Base-by-base conservation (phyloP, 495 filamentous ascomycete species). In the Podospora comata region DNA sequence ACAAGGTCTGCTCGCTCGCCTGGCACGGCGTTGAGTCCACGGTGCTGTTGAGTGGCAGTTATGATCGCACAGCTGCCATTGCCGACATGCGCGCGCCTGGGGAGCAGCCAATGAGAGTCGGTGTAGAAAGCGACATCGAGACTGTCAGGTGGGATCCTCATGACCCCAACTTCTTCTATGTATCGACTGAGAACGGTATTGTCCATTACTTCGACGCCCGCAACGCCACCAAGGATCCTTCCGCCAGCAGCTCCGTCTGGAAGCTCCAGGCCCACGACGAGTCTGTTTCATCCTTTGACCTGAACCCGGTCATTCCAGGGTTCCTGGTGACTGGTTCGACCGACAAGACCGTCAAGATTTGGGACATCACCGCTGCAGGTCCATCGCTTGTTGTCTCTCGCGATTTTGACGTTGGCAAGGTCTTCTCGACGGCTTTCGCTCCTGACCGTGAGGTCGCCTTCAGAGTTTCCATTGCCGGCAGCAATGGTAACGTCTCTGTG, bases 261-360 rank as follows among this genome's bases (percentile, higher is more conserved):
- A 90, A 88, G 16, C 81, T 99, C 28, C 96, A 98, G 79, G 95
- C 95, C 3, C 95, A 99, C 80, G 93, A 97, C 75, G 89, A 93
- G 71, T 91, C 92, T 4, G 84, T 97, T n/a, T 96, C 94, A 4
- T 87, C 92, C n/a, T 97, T 99, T 74, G 94, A 97, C 76, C 86
- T 97, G 77, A 97, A 97, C 79, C 83, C 89, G 1, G 79, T 86
- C 53, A 91, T 99, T 66, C 95, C 95, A 1, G 95, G 94, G 9
- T 97, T 92, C 83, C 82, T 99, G 72, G 96, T 86, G 4, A 97
- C 95, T 7, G 95, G 92, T 1, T 97, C 93, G 1, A 91, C 90
- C 15, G 95, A 98, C 80, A 94, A 92, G 84, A 88, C 89, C 26
- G 92, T 98, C 59, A 99, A 99, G 85, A 83, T 99, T 58, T 99